These are phyloP conservation scores for Canavalia gladiata DNA, from an alignment of 306 rosid species.

Conservation along the genomic window DNA sequence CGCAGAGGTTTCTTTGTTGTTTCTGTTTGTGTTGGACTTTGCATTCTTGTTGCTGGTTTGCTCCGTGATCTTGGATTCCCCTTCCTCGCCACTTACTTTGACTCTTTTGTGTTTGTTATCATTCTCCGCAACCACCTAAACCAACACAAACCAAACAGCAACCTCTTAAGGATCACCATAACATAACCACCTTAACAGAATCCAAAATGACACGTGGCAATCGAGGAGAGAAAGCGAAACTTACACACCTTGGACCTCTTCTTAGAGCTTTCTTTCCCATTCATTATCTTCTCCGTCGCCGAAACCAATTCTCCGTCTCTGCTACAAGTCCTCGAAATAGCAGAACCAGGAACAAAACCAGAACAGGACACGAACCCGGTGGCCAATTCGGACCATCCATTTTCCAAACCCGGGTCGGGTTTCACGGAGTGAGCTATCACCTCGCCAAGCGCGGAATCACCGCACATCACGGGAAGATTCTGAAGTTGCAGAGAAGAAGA, in stretches of 20 bases:
- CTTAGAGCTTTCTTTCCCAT: conserved; percentile 63
- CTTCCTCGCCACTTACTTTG: conserved; percentile 70
- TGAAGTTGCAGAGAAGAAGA: conserved; percentile 19
- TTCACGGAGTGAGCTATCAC: conserved; percentile 54
- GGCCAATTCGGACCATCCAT: conserved; percentile 63
- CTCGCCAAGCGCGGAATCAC: conserved; percentile 50
- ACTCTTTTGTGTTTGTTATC: conserved; percentile 61
- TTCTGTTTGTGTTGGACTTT: conserved; percentile 37
- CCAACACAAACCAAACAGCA: not conserved
- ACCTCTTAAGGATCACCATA: not conserved
- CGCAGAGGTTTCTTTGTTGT: conserved; percentile 59
- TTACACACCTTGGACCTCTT: conserved; percentile 50
- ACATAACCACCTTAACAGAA: not conserved
- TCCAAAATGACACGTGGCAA: no score
- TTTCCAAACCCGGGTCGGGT: conserved; percentile 64
- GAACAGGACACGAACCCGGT: conserved; percentile 42
- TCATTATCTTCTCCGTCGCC: conserved; percentile 48
- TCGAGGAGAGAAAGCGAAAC: no score
- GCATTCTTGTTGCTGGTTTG: conserved; percentile 58
- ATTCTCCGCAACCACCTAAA: conserved; percentile 56
- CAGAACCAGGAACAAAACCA: conserved; percentile 15
- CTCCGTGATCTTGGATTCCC: conserved; percentile 71
- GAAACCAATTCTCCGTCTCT: conserved; percentile 33
- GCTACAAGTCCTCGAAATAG: conserved; percentile 63
- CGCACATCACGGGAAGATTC: conserved; percentile 34